phyloP scores from a whole-genome alignment of 164 flowering plant species.

The Platanus orientalis region DNA sequence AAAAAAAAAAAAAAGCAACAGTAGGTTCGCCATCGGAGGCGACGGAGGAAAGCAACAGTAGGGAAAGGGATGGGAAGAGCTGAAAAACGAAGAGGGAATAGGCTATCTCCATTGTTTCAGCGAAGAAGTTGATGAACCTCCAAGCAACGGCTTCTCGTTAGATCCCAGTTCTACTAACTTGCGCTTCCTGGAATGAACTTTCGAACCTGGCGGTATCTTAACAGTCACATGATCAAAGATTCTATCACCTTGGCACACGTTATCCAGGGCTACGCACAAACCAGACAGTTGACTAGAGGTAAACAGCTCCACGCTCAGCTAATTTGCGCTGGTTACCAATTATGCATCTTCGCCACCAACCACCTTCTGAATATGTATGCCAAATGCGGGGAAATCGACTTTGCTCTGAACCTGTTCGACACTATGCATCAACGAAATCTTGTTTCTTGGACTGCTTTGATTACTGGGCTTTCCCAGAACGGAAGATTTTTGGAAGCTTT shows the following conservation, averaged over 20 bases:
- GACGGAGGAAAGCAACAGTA: no score
- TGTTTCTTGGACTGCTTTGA: constrained; percentile 60
- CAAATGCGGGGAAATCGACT: constrained; percentile 35
- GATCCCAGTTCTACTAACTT: no score
- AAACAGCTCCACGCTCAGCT: constrained; percentile 49
- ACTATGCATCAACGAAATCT: constrained; percentile 52
- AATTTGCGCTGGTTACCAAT: constrained; percentile 22
- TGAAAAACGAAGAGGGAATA: no score
- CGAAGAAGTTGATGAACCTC: no score
- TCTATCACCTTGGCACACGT: constrained; percentile 27
- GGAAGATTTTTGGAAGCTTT: constrained; percentile 23
- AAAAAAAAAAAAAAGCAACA: no score
- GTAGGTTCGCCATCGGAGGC: no score
- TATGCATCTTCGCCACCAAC: constrained; percentile 37
- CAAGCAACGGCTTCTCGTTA: no score
- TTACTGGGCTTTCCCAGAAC: constrained; percentile 47
- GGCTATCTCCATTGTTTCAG: no score
- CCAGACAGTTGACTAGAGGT: constrained; percentile 26
- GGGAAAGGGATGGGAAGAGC: no score
- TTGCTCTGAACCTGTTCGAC: constrained; percentile 46
- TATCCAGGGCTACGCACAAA: constrained; percentile 30
- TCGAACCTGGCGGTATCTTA: neutral
- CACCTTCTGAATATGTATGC: constrained; percentile 49
- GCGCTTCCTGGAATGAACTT: neutral
- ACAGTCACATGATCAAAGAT: constrained; percentile 21